Evolutionary conservation across 352 stramenopile genomes (phyloP), one percentile per base, ranked within the genome.

Genomic region (Phytophthora parvispora): DNA sequence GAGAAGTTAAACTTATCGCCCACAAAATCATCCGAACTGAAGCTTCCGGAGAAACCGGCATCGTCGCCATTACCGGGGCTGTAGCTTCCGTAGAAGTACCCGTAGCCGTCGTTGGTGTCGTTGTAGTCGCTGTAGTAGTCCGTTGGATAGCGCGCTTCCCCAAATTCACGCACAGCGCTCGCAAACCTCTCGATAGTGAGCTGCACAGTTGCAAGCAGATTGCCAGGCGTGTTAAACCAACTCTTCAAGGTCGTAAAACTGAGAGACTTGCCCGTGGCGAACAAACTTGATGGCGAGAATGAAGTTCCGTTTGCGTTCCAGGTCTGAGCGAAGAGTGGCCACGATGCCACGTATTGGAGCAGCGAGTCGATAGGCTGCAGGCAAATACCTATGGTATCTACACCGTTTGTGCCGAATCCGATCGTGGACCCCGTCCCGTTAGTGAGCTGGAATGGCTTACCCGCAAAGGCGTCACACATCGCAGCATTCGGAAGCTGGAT

Each of bases 401-500:
- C 7, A 20, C 47, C 71, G 12, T 64, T 53, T 2, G 54, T 58
- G 15, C 58, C 49, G 57, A 81, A 81, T 10, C 40, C 52, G 16
- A 84, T 79, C 56, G 71, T 59, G 7, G 47, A 48, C 1, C 58
- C 57, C 8, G 24, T 47, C 7, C 72, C 69, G 5, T 62, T 62
- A 0, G 81, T 78, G 34, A 66, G 76, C 43, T 54, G 73, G 67
- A 89, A 86, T 2, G 50, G 2, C 25, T 75, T 55, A 10, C 76
- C 78, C 3, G 54, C 60, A 32, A 85, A 72, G 15, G 74, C 70
- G 31, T 71, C 64, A 60, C 78, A 89, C 27, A 77, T 77, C 57
- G 75, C 69, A 13, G 72, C 53, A 16, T 72, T 84, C 2, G 81
- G 74, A 32, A 89, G 72, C 29, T 87, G 76, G 1, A 78, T 8